These are phyloP conservation scores for Mallotus nudiflorus DNA, from an alignment of 345 rosid species.

Conservation along the genomic window DNA sequence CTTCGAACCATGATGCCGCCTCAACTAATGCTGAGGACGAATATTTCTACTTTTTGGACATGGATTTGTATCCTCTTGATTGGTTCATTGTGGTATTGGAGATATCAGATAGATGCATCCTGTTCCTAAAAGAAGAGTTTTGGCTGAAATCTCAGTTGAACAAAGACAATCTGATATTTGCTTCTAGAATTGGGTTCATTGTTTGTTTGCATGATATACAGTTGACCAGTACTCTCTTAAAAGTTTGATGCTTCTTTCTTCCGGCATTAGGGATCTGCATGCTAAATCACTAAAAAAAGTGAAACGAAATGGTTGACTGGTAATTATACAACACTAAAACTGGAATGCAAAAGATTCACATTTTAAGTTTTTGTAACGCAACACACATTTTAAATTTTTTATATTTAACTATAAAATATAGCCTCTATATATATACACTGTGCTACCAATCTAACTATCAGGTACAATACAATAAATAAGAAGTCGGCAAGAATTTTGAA, in stretches of 20 bases:
- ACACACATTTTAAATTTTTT: too few relatives aligned
- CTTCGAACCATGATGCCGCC: neutral
- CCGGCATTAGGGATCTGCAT: too few relatives aligned
- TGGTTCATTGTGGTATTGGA: neutral
- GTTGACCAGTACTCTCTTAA: neutral
- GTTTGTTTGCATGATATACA: neutral
- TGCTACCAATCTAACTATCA: too few relatives aligned
- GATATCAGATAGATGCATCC: neutral
- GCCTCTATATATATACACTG: too few relatives aligned
- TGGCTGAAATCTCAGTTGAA: neutral
- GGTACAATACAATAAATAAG: too few relatives aligned
- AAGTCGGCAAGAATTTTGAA: too few relatives aligned
- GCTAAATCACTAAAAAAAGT: too few relatives aligned
- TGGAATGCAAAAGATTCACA: neutral
- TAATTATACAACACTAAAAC: neutral
- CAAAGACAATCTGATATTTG: neutral
- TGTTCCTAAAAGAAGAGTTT: neutral
- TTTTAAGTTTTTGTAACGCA: too few relatives aligned
- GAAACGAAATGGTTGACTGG: constrained; percentile 6
- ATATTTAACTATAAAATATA: too few relatives aligned
- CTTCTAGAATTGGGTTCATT: neutral
- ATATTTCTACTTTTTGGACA: constrained; percentile 9
- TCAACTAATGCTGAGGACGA: constrained; percentile 5
- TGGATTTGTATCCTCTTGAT: neutral
- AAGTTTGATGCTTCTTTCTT: neutral